Evolutionary conservation across 768 basidiomycete genomes (phyloP).

Genomic region (Podaxis rugospora): DNA sequence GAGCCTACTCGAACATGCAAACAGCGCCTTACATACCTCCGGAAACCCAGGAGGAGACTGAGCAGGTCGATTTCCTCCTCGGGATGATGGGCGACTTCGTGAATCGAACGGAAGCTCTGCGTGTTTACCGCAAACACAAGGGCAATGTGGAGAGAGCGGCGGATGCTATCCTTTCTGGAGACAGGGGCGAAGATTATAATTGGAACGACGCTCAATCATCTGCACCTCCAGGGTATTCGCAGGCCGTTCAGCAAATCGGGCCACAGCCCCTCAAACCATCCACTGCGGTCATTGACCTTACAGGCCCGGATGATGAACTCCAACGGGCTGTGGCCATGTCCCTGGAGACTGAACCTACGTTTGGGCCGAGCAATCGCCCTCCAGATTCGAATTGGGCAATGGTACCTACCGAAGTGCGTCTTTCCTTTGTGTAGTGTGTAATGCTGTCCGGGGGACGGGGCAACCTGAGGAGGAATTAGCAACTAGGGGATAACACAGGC

Average conservation of each 20-base stretch:
- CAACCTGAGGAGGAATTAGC: conserved; percentile 24
- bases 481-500: conserved; percentile 19
- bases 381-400: conserved; percentile 67
- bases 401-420: conserved; percentile 60
- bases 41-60: conserved; percentile 10
- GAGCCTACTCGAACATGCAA: conserved; percentile 4
- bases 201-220: conserved; percentile 12
- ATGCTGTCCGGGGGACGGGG: conserved; percentile 2
- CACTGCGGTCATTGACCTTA: conserved; percentile 53
- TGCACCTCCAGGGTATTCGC: conserved; percentile 17
- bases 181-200: conserved; percentile 34
- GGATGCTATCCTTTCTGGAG: conserved; percentile 49
- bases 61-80: conserved; percentile 7
- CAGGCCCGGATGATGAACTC: conserved; percentile 22
- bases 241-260: conserved; percentile 16
- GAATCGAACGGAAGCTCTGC: conserved; percentile 43
- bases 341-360: conserved; percentile 33
- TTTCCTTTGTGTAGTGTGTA: neutral
- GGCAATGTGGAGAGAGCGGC: conserved; percentile 56
- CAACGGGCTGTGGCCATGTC: conserved; percentile 25
- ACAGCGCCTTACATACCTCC: conserved; percentile 9
- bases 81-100: conserved; percentile 21
- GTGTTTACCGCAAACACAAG: conserved; percentile 56
- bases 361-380: conserved; percentile 58
- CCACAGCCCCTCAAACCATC: conserved; percentile 21